Evolutionary conservation across 2,329 filamentous ascomycete species (phyloP).

Genomic region (Neofusicoccum cordaticola): DNA sequence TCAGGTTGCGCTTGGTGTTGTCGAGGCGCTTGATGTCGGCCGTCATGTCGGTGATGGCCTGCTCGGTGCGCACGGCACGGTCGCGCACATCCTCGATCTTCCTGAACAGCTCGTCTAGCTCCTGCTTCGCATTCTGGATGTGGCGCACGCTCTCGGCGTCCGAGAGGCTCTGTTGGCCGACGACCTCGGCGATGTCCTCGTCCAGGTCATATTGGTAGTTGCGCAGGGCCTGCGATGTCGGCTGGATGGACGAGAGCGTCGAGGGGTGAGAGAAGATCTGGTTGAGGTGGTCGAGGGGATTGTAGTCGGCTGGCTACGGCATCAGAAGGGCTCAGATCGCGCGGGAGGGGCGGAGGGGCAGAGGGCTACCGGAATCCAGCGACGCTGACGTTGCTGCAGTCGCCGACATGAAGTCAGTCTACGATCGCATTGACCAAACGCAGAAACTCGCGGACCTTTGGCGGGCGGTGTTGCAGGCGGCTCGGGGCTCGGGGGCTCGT

Average conservation of each 20-base stretch:
- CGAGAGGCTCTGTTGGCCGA: constrained; percentile 74
- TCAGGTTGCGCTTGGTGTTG: constrained; percentile 93
- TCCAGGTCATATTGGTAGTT: constrained; percentile 80
- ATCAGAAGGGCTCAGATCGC: constrained; percentile 3
- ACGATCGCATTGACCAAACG: constrained; percentile 33
- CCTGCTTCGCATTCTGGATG: constrained; percentile 86
- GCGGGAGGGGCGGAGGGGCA: constrained; percentile 3
- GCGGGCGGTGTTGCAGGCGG: background rate
- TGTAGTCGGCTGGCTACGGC: constrained; percentile 68
- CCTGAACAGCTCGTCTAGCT: constrained; percentile 84
- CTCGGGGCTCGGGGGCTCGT: background rate
- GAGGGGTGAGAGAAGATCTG: constrained; percentile 88
- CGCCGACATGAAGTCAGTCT: constrained; percentile 34
- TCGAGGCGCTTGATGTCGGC: constrained; percentile 97
- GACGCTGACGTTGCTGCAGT: constrained; percentile 28
- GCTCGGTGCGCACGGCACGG: constrained; percentile 86
- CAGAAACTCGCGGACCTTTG: constrained; percentile 12
- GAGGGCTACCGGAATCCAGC: constrained; percentile 37
- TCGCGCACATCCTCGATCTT: constrained; percentile 93
- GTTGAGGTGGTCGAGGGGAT: constrained; percentile 91
- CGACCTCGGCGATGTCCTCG: constrained; percentile 69
- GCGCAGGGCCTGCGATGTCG: constrained; percentile 71
- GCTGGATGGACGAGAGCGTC: constrained; percentile 71
- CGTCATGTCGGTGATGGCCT: constrained; percentile 97
- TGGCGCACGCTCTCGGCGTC: constrained; percentile 84